Percentiles rank a stretch among this genome's conserved stretches.
Conservation (phyloP, 2,329 filamentous ascomycete genomes). For the Pezicula radicicola region DNA sequence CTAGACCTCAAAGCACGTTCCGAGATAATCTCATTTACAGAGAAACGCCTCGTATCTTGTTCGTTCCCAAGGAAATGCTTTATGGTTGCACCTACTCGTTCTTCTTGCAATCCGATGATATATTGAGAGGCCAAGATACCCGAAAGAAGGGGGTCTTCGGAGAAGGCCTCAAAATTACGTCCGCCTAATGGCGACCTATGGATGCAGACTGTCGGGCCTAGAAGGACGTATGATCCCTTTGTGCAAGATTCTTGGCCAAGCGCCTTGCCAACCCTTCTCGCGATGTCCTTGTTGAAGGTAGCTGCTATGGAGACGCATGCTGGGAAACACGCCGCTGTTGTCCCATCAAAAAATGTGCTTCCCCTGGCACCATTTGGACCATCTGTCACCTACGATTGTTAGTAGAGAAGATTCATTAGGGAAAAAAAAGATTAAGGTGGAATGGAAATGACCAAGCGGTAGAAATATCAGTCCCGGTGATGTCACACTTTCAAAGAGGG, state of each 20-base stretch:
- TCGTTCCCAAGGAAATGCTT: constrained; percentile 30
- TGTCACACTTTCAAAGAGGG: constrained; percentile 24
- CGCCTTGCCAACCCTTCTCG: constrained; percentile 21
- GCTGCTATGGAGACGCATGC: constrained; percentile 25
- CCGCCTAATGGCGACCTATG: constrained; percentile 23
- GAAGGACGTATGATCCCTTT: constrained; percentile 26
- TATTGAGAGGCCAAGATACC: constrained; percentile 25
- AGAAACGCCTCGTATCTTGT: constrained; percentile 24
- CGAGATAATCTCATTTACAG: constrained; percentile 21
- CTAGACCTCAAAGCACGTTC: constrained; percentile 22
- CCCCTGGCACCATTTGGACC: constrained; percentile 29
- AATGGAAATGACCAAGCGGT: neutral
- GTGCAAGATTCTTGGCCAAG: constrained; percentile 24
- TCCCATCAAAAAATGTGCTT: constrained; percentile 23
- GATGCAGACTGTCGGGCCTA: constrained; percentile 29
- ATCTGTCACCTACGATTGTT: constrained; percentile 14
- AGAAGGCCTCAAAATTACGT: constrained; percentile 30
- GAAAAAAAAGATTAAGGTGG: too few relatives aligned
- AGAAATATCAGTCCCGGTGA: too few relatives aligned
- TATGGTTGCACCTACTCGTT: constrained; percentile 24
- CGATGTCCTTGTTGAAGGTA: constrained; percentile 26
- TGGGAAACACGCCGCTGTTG: constrained; percentile 26
- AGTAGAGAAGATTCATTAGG: neutral
- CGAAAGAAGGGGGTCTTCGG: constrained; percentile 28
- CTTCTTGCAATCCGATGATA: constrained; percentile 23